Conservation (phyloP, 129 eudicot genomes). For the Tagetes patula region DNA sequence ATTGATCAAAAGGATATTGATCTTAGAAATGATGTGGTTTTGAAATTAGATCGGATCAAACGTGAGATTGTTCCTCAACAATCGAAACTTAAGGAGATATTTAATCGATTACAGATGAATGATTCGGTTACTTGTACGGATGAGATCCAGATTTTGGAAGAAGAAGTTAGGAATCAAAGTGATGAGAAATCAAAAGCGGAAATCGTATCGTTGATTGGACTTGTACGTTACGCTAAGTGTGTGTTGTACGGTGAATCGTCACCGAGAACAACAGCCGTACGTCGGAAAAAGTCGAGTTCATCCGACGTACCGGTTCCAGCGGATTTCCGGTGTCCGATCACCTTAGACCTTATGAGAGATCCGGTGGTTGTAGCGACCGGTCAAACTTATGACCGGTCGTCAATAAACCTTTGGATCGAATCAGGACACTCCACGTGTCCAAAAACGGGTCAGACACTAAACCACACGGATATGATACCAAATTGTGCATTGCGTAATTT, state of each 20-base stretch:
- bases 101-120: slow-evolving; percentile 39
- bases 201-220: slow-evolving; percentile 68
- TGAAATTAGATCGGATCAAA: slow-evolving; percentile 51
- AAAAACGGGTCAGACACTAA: slow-evolving; percentile 77
- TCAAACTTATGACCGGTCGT: slow-evolving; percentile 82
- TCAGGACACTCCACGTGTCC: slow-evolving; percentile 97
- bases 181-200: slow-evolving; percentile 62
- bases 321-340: slow-evolving; percentile 88
- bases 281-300: slow-evolving; percentile 37
- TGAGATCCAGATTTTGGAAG: slow-evolving; percentile 78
- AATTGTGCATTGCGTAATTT: slow-evolving; percentile 69
- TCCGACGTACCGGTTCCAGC: slow-evolving; percentile 62
- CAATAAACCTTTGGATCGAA: slow-evolving; percentile 79
- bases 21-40: slow-evolving; percentile 45
- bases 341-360: slow-evolving; percentile 77
- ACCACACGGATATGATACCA: slow-evolving; percentile 72
- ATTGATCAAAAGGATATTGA: slow-evolving; percentile 44
- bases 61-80: slow-evolving; percentile 74
- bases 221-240: slow-evolving; percentile 80
- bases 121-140: slow-evolving; percentile 60
- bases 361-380: slow-evolving; percentile 91
- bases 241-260: slow-evolving; percentile 82
- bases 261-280: slow-evolving; percentile 27
- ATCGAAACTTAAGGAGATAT: slow-evolving; percentile 48
- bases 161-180: slow-evolving; percentile 57